phyloP scores from a whole-genome alignment of 139 green algal genomes.

The Micromonas commoda region DNA sequence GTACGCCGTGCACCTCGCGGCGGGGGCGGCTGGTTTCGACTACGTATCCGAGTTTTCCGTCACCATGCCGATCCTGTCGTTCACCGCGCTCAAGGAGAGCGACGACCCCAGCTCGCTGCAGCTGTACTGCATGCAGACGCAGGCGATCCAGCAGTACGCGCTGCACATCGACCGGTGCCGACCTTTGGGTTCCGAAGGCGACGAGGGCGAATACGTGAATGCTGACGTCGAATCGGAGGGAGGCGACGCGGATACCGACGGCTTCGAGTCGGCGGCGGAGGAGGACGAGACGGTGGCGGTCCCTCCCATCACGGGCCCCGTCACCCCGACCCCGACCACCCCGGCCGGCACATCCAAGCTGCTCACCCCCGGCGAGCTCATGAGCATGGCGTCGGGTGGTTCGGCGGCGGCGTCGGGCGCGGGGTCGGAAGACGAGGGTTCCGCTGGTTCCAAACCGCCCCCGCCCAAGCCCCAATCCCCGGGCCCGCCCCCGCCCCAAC shows the following conservation, averaged over 20 bases:
- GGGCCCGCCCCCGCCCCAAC: too few relatives aligned
- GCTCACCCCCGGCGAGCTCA: neutral
- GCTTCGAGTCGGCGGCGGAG: too few relatives aligned
- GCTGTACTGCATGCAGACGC: constrained; percentile 65
- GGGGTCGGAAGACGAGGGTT: too few relatives aligned
- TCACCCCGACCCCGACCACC: neutral
- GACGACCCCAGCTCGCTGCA: constrained; percentile 31
- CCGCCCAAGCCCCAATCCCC: too few relatives aligned
- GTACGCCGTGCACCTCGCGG: constrained; percentile 58
- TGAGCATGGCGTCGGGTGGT: neutral
- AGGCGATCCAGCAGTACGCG: constrained; percentile 79
- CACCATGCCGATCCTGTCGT: constrained; percentile 66
- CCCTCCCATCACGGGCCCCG: too few relatives aligned
- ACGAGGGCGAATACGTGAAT: too few relatives aligned
- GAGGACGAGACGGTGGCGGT: neutral
- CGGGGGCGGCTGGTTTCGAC: constrained; percentile 5
- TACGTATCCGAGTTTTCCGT: constrained; percentile 54
- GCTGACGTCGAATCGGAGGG: too few relatives aligned
- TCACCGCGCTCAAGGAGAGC: constrained; percentile 42
- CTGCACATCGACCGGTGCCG: constrained; percentile 55
- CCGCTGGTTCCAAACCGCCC: too few relatives aligned
- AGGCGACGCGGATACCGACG: too few relatives aligned
- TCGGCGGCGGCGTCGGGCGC: too few relatives aligned
- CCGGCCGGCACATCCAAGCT: neutral
- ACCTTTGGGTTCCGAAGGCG: constrained; percentile 3